Percentiles rank a stretch among this genome's conserved stretches.
Conservation (phyloP, 23 red algal species). For the Agarophyton chilense region DNA sequence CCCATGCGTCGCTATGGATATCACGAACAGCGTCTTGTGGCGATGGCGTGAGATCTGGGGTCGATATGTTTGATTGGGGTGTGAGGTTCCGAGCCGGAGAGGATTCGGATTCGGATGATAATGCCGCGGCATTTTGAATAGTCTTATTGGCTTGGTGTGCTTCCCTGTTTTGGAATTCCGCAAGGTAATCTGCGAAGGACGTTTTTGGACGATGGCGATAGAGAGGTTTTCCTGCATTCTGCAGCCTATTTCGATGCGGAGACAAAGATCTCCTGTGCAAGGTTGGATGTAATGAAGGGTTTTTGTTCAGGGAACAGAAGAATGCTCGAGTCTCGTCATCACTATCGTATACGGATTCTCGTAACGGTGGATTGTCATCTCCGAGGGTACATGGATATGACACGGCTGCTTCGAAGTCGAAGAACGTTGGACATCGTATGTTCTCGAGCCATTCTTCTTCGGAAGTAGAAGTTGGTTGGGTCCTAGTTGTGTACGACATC, state of each 20-base stretch:
- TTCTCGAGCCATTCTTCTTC: constrained; percentile 49
- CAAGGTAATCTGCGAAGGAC: constrained; percentile 47
- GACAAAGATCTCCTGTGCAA: constrained; percentile 17
- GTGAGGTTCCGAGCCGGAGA: neutral
- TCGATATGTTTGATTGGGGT: neutral
- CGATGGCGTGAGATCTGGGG: constrained; percentile 1
- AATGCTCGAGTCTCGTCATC: constrained; percentile 60
- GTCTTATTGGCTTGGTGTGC: neutral
- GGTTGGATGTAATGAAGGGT: constrained; percentile 35
- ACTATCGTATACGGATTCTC: constrained; percentile 59
- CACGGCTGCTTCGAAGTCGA: constrained; percentile 49
- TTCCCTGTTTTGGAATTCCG: constrained; percentile 4
- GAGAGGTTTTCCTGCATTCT: constrained; percentile 26
- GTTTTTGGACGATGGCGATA: constrained; percentile 49
- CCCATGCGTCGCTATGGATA: neutral
- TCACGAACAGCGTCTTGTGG: neutral
- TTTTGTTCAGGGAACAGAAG: constrained; percentile 9
- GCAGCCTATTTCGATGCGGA: constrained; percentile 17
- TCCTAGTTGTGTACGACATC: neutral
- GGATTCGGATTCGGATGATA: neutral
- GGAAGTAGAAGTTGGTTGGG: neutral
- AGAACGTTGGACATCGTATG: constrained; percentile 43
- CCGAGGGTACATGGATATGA: constrained; percentile 34
- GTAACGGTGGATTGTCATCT: constrained; percentile 48
- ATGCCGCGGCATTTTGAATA: neutral